These are phyloP conservation scores for Halophytophthora polymorphica DNA, from an alignment of 352 stramenopile genomes.

Conservation along the genomic window DNA sequence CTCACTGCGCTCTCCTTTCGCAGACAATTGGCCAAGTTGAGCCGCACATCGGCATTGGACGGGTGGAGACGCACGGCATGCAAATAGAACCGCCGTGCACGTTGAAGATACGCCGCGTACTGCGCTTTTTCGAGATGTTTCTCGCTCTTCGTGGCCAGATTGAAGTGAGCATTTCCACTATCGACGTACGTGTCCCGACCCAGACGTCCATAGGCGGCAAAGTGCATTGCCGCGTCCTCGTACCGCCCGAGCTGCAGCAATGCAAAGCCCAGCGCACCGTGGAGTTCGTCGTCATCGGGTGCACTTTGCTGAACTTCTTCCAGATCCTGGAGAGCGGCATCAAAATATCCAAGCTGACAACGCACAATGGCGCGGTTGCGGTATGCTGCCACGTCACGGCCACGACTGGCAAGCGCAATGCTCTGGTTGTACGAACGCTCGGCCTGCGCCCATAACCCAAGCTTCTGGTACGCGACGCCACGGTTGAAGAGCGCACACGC, in stretches of 20 bases:
- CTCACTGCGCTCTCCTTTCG: slow-evolving; percentile 38
- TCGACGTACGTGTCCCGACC: slow-evolving; percentile 66
- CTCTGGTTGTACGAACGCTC: slow-evolving; percentile 57
- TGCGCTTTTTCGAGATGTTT: slow-evolving; percentile 34
- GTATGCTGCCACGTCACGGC: slow-evolving; percentile 47
- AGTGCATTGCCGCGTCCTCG: slow-evolving; percentile 56
- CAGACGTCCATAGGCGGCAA: slow-evolving; percentile 55
- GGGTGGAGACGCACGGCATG: slow-evolving; percentile 57
- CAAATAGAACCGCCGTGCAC: slow-evolving; percentile 67
- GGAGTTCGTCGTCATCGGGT: slow-evolving; percentile 68
- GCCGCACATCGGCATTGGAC: slow-evolving; percentile 49
- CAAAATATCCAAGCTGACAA: slow-evolving; percentile 51
- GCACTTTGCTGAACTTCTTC: slow-evolving; percentile 60
- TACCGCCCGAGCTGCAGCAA: slow-evolving; percentile 70
- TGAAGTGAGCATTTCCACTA: slow-evolving; percentile 78
- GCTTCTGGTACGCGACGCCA: slow-evolving; percentile 65
- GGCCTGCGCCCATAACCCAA: slow-evolving; percentile 62
- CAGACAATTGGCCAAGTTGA: slow-evolving; percentile 73
- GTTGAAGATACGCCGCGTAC: slow-evolving; percentile 39
- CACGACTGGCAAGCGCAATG: slow-evolving; percentile 38
- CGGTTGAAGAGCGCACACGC: slow-evolving; percentile 53
- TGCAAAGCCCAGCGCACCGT: slow-evolving; percentile 62
- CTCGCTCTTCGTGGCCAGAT: slow-evolving; percentile 39
- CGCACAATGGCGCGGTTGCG: slow-evolving; percentile 65
- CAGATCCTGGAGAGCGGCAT: slow-evolving; percentile 62